phyloP scores from a whole-genome alignment of 2,329 filamentous ascomycete genomes.

The Microthyrium microscopicum region DNA sequence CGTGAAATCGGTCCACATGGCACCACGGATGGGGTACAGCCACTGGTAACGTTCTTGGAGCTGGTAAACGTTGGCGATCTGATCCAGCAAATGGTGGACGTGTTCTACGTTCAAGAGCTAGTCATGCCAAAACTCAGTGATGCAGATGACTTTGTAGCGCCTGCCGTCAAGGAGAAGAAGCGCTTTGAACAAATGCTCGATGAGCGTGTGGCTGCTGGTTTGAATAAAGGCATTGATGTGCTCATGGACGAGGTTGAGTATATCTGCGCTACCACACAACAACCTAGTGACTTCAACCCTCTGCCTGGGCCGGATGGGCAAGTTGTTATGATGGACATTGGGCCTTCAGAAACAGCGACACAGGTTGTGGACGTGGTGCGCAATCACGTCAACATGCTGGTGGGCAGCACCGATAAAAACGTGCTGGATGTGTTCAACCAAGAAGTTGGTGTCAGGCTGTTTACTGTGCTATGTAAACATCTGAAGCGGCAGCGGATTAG shows the following conservation, averaged over 20 bases:
- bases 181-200: conserved; percentile 98
- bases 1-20: conserved; percentile 56
- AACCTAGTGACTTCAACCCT: conserved; percentile 82
- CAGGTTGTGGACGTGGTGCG: conserved; percentile 74
- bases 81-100: conserved; percentile 97
- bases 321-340: conserved; percentile 38
- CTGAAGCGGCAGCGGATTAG: conserved; percentile 89
- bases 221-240: conserved; percentile 96
- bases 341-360: conserved; percentile 62
- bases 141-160: conserved; percentile 85
- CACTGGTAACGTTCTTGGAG: conserved; percentile 88
- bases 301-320: conserved; percentile 21
- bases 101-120: conserved; percentile 95
- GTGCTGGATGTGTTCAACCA: conserved; percentile 98
- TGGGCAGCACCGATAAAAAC: conserved; percentile 90
- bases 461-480: conserved; percentile 87
- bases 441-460: conserved; percentile 85
- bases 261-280: conserved; percentile 74
- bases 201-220: conserved; percentile 82
- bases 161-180: conserved; percentile 87
- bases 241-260: conserved; percentile 98
- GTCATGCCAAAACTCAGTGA: conserved; percentile 68
- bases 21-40: conserved; percentile 56
- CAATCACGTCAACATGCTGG: conserved; percentile 80
- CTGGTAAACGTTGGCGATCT: conserved; percentile 95